These are phyloP conservation scores for Colletotrichum sansevieriae DNA, from an alignment of 2,329 filamentous ascomycete species.

Conservation along the genomic window DNA sequence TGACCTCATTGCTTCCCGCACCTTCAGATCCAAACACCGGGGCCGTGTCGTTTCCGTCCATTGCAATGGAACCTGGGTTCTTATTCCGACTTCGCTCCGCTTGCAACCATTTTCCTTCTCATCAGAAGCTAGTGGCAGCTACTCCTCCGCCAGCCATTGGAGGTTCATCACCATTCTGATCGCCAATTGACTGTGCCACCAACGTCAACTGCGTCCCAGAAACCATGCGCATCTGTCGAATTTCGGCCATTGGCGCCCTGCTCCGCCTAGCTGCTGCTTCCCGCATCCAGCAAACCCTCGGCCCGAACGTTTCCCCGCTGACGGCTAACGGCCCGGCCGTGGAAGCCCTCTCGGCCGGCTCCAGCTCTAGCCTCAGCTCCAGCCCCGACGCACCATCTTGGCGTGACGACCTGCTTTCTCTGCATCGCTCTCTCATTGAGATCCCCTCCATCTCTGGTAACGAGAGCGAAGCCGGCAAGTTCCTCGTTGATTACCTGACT, in stretches of 20 bases:
- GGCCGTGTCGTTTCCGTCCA: not conserved
- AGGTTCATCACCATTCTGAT: slow-evolving; percentile 9
- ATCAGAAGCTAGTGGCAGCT: not conserved
- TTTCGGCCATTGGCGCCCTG: slow-evolving; percentile 24
- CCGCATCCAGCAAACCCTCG: slow-evolving; percentile 36
- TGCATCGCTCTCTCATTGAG: slow-evolving; percentile 82
- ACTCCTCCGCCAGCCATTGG: not conserved
- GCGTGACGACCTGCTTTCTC: slow-evolving; percentile 70
- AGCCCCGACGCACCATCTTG: slow-evolving; percentile 49
- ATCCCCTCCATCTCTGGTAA: slow-evolving; percentile 79
- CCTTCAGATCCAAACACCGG: not conserved
- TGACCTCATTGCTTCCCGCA: slow-evolving; percentile 10
- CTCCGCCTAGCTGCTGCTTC: slow-evolving; percentile 30
- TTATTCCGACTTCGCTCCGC: slow-evolving; percentile 38
- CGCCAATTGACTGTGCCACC: slow-evolving; percentile 8
- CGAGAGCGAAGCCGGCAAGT: slow-evolving; percentile 77
- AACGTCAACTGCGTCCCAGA: not conserved
- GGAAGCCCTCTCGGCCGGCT: not conserved
- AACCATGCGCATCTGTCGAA: slow-evolving; percentile 27
- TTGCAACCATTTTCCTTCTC: slow-evolving; percentile 13
- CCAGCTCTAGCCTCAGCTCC: not conserved
- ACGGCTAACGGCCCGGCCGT: slow-evolving; percentile 16
- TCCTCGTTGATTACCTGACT: slow-evolving; percentile 76
- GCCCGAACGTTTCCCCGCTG: slow-evolving; percentile 20
- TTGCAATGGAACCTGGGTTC: not conserved